Evolutionary conservation across 2,329 filamentous ascomycete species (phyloP).

Genomic region (Fusarium tuaranense): DNA sequence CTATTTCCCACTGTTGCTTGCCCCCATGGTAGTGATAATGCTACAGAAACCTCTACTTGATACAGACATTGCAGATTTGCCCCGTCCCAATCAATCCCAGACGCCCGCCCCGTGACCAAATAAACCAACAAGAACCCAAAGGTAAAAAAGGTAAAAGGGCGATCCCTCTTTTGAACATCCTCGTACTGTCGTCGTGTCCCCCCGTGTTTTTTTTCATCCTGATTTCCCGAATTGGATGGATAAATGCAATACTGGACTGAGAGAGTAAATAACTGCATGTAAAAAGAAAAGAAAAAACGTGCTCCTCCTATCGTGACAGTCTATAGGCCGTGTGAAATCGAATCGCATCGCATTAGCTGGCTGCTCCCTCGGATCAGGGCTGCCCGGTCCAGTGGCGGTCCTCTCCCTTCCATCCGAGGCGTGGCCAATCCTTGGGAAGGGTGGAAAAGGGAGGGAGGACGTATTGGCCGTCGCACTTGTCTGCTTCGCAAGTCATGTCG

Average conservation of each 20-base stretch:
- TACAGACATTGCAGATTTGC: conserved; percentile 37
- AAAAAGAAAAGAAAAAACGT: conserved; percentile 6
- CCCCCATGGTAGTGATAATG: conserved; percentile 18
- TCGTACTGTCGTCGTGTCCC: background rate
- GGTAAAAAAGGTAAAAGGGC: conserved; percentile 13
- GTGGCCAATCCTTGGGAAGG: conserved; percentile 72
- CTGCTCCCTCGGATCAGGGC: conserved; percentile 20
- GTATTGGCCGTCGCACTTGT: conserved; percentile 68
- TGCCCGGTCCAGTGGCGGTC: conserved; percentile 43
- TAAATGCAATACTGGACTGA: background rate
- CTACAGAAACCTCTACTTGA: conserved; percentile 33
- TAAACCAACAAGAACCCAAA: conserved; percentile 30
- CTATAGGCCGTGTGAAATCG: background rate
- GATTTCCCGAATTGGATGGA: background rate
- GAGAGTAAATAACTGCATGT: conserved; percentile 3
- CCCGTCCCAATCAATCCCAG: conserved; percentile 35
- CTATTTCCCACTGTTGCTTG: conserved; percentile 13
- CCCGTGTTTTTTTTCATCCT: conserved; percentile 4
- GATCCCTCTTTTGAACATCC: background rate
- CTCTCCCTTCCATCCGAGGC: conserved; percentile 44
- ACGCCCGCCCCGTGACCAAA: conserved; percentile 34
- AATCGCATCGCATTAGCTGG: conserved; percentile 8
- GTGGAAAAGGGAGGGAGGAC: conserved; percentile 67
- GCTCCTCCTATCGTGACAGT: conserved; percentile 24
- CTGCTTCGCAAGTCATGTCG: conserved; percentile 54